Percentiles rank a stretch among this genome's conserved stretches.
Evolutionary conservation across 2,329 filamentous ascomycete genomes (phyloP).

Genomic region (Immersiporthe knoxdaviesiana): DNA sequence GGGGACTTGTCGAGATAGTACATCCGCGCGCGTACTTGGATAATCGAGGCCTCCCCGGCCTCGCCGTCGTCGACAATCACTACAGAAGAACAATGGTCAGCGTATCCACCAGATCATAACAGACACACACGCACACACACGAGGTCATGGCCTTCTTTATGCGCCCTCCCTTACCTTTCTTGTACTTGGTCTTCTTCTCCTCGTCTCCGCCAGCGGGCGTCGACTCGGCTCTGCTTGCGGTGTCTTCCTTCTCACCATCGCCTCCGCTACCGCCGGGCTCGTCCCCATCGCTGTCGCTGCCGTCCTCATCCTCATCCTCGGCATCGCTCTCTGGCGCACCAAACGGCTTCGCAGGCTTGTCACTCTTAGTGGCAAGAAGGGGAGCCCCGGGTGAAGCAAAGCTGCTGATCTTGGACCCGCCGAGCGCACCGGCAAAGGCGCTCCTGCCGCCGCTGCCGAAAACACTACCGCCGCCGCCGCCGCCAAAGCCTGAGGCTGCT

Average conservation of each 20-base stretch:
- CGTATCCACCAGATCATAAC: neutral
- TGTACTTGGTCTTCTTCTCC: constrained; percentile 67
- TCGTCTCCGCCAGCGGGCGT: constrained; percentile 54
- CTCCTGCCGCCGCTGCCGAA: constrained; percentile 50
- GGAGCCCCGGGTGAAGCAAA: constrained; percentile 68
- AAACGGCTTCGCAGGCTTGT: constrained; percentile 72
- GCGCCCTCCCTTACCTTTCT: constrained; percentile 69
- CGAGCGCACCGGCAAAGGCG: constrained; percentile 42
- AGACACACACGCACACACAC: too few species aligned
- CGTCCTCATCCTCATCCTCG: constrained; percentile 52
- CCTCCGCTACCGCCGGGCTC: constrained; percentile 42
- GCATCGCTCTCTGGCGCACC: constrained; percentile 73
- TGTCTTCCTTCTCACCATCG: constrained; percentile 44
- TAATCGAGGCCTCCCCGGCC: constrained; percentile 75
- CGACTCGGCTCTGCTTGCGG: constrained; percentile 54
- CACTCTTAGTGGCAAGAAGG: constrained; percentile 49
- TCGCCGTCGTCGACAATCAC: constrained; percentile 82
- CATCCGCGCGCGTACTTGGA: constrained; percentile 80
- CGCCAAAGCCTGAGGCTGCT: constrained; percentile 37
- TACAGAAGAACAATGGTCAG: constrained; percentile 39
- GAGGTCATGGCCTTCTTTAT: constrained; percentile 20
- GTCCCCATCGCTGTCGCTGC: constrained; percentile 54
- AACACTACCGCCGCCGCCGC: constrained; percentile 44
- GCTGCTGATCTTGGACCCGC: constrained; percentile 58
- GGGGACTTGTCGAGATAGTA: constrained; percentile 70